Evolutionary conservation across 129 eudicot genomes (phyloP).

Genomic region (Tanacetum coccineum): DNA sequence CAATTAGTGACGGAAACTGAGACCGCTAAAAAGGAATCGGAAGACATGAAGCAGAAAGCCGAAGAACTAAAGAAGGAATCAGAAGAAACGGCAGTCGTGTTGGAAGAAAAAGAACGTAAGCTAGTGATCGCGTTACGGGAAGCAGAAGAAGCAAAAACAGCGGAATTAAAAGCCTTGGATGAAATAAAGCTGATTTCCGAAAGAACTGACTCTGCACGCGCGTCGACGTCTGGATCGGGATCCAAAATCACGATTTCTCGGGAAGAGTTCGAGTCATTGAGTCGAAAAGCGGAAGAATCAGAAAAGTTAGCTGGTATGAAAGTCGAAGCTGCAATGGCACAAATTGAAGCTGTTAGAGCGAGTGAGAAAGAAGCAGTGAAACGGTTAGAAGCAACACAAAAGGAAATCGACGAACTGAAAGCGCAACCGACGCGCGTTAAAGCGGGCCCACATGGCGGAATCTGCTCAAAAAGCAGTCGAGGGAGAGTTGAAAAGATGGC

Average conservation of each 20-base stretch:
- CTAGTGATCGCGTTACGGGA: conserved; percentile 46
- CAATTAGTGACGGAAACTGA: conserved; percentile 64
- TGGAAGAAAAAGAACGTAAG: conserved; percentile 60
- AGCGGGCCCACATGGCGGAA: conserved; percentile 77
- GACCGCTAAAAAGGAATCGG: conserved; percentile 54
- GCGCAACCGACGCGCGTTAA: conserved; percentile 60
- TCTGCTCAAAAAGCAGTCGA: conserved; percentile 82
- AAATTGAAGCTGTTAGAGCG: conserved; percentile 87
- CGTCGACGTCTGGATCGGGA: conserved; percentile 73
- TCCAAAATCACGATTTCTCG: conserved; percentile 62
- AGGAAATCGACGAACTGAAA: conserved; percentile 69
- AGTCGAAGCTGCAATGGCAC: conserved; percentile 93
- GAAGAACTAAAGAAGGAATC: conserved; percentile 69
- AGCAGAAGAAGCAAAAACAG: conserved; percentile 79
- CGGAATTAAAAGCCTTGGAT: conserved; percentile 62
- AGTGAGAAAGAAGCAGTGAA: conserved; percentile 81
- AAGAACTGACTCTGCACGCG: conserved; percentile 57
- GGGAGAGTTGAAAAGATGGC: conserved; percentile 81
- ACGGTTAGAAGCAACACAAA: conserved; percentile 53
- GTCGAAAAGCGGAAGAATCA: conserved; percentile 74
- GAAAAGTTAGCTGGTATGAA: conserved; percentile 66
- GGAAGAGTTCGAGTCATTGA: conserved; percentile 78
- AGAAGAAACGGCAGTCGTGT: conserved; percentile 36
- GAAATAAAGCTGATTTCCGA: conserved; percentile 55
- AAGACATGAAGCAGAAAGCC: conserved; percentile 61